phyloP scores from a whole-genome alignment of 1,284 basidiomycete species.

The Xanthoconium separans region DNA sequence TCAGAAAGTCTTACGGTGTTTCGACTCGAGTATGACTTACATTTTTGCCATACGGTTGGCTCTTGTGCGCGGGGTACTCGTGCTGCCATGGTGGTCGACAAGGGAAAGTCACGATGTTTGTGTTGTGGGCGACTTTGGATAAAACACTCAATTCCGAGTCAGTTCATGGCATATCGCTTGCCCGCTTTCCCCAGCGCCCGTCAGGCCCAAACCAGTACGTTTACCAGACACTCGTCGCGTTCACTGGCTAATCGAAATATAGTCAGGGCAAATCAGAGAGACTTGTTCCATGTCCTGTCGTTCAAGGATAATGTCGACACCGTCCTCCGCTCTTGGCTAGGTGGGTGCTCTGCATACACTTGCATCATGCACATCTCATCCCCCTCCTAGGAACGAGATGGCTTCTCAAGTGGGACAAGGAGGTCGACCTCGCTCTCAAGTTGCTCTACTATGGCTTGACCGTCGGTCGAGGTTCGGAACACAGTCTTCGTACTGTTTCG shows the following conservation, averaged over 20 bases:
- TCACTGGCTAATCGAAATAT: constrained; percentile 8
- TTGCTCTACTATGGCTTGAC: constrained; percentile 77
- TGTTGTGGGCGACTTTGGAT: not conserved
- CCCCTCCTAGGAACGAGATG: constrained; percentile 73
- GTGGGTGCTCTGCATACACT: constrained; percentile 41
- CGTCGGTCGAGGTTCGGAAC: constrained; percentile 63
- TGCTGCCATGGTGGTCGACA: constrained; percentile 24
- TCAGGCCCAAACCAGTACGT: constrained; percentile 85
- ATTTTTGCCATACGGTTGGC: constrained; percentile 73
- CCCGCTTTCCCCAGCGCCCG: constrained; percentile 68
- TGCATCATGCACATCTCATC: not conserved
- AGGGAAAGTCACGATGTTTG: not conserved
- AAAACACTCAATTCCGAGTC: not conserved
- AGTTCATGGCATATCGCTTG: constrained; percentile 26
- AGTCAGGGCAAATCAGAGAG: constrained; percentile 88
- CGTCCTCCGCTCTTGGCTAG: constrained; percentile 75
- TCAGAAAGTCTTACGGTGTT: constrained; percentile 17
- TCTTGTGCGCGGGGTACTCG: constrained; percentile 44
- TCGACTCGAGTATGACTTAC: constrained; percentile 42
- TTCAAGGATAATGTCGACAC: constrained; percentile 76
- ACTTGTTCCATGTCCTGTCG: constrained; percentile 74
- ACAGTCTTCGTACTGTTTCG: not conserved
- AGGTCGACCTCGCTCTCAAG: constrained; percentile 72
- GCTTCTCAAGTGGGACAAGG: constrained; percentile 80
- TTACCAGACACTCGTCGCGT: not conserved